These are phyloP conservation scores for Plasmopara muralis DNA, from an alignment of 352 stramenopile species.

Conservation along the genomic window DNA sequence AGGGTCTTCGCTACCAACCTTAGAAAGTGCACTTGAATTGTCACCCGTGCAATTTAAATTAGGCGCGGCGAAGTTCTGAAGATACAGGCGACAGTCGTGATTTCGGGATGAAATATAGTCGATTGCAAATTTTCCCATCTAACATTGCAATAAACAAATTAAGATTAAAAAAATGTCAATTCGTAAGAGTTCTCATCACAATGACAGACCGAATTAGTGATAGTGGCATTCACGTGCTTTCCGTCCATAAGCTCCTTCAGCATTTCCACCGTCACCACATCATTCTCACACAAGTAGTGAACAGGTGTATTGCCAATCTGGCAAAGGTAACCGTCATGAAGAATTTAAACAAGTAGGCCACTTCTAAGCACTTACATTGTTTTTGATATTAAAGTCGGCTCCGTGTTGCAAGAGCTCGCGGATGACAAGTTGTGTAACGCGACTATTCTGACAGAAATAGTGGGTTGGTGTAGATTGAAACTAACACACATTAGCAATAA, in stretches of 20 bases:
- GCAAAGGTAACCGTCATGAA: neutral
- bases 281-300: conserved; percentile 72
- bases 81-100: conserved; percentile 47
- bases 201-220: conserved; percentile 50
- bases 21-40: conserved; percentile 11
- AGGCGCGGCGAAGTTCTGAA: conserved; percentile 49
- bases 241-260: conserved; percentile 50
- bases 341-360: neutral
- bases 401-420: conserved; percentile 41
- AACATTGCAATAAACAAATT: neutral
- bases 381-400: conserved; percentile 63
- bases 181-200: too few species aligned
- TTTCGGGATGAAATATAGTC: conserved; percentile 54
- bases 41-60: conserved; percentile 23
- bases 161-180: too few species aligned
- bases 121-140: conserved; percentile 55
- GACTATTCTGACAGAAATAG: conserved; percentile 64
- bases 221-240: conserved; percentile 56
- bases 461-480: conserved; percentile 72
- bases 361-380: conserved; percentile 43
- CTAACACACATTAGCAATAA: conserved; percentile 13
- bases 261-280: conserved; percentile 44
- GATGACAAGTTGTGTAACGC: conserved; percentile 38
- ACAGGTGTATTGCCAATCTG: conserved; percentile 74
- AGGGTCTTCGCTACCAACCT: conserved; percentile 59